Base-by-base conservation (phyloP, 441 rosid species). In the Croton laevigatus region DNA sequence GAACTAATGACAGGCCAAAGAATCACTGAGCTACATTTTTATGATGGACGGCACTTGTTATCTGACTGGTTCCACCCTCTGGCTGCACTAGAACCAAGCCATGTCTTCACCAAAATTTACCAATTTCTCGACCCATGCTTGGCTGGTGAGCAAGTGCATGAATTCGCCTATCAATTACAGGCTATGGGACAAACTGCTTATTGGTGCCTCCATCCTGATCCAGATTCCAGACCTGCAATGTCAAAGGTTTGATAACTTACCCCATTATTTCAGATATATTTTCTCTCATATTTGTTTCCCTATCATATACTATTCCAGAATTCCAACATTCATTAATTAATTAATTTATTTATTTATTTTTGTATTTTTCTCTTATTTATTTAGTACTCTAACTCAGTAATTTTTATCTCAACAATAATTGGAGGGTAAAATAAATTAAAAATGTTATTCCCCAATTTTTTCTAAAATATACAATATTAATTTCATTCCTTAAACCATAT, bases 171-270 rank as follows among this genome's bases (percentile, higher is more conserved):
- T 76, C 89, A 87, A 71, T 72, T 87, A 40, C 78, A 78, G 53
- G 91, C 90, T 20, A 80, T 87, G 86, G 84, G 73, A 3, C 84
- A 62, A 40, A 85, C 90, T 34, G 84, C 88, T 76, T 79, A 78
- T 14, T 71, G 80, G 72, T 87, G 94, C 76, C 83, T 87, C 37
- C 64, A 40, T 69, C 83, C 68, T 10, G 89, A 89, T 77, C 94
- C 90, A 14, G 85, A 89, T 53, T 79, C 81, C 67, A 83, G 91
- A 57, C 89, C 91, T 16, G 79, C 82, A n/a, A 87, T 89, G 85
- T 89, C 94, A 70, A 87, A 87, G 94, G 94, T 87, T 45, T 32
- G 62, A 34, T 38, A 0, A 13, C 52, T 59, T 65, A 34, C 23
- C 14, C 68, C 38, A 4, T 52, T 37, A 12, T 32, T 19, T 73